Percentiles rank a stretch among this genome's conserved stretches.
phyloP scores from a whole-genome alignment of 495 filamentous ascomycete genomes.

The Achaetomiella virescens region DNA sequence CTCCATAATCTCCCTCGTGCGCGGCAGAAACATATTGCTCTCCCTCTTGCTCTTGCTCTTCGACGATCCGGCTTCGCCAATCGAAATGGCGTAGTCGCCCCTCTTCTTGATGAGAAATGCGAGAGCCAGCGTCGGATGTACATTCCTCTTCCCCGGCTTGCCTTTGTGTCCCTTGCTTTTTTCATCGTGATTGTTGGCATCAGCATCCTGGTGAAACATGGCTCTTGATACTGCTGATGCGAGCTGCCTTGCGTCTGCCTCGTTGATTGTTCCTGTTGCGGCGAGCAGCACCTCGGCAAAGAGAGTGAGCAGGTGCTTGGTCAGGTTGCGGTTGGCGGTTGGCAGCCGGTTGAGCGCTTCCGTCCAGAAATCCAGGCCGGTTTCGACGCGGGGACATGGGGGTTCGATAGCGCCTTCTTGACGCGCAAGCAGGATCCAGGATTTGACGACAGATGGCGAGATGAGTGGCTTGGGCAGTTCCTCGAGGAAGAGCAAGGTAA shows the following conservation, averaged over 20 bases:
- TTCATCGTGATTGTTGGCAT: not conserved
- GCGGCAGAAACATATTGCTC: constrained; percentile 23
- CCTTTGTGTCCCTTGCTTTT: not conserved
- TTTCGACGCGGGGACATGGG: constrained; percentile 19
- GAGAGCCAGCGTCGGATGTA: constrained; percentile 26
- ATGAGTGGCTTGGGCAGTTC: constrained; percentile 25
- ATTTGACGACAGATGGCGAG: constrained; percentile 17
- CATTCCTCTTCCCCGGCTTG: constrained; percentile 8
- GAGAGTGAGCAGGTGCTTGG: constrained; percentile 22
- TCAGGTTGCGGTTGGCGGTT: constrained; percentile 20
- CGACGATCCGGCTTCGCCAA: constrained; percentile 1
- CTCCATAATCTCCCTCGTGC: constrained; percentile 29
- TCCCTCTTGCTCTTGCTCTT: constrained; percentile 5
- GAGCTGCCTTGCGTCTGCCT: constrained; percentile 23
- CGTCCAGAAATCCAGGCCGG: constrained; percentile 29
- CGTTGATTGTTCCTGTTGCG: constrained; percentile 4
- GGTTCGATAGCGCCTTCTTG: constrained; percentile 27
- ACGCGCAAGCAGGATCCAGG: constrained; percentile 25
- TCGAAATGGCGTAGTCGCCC: constrained; percentile 19
- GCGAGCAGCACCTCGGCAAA: constrained; percentile 23
- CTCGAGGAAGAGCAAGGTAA: constrained; percentile 24
- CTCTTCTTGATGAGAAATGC: constrained; percentile 28
- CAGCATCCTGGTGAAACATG: constrained; percentile 23
- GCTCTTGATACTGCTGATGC: constrained; percentile 21
- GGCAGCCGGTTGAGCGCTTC: constrained; percentile 30